Percentiles rank a stretch among this genome's conserved stretches.
Evolutionary conservation across 768 basidiomycete species (phyloP).

Genomic region (Roridomyces roridus): DNA sequence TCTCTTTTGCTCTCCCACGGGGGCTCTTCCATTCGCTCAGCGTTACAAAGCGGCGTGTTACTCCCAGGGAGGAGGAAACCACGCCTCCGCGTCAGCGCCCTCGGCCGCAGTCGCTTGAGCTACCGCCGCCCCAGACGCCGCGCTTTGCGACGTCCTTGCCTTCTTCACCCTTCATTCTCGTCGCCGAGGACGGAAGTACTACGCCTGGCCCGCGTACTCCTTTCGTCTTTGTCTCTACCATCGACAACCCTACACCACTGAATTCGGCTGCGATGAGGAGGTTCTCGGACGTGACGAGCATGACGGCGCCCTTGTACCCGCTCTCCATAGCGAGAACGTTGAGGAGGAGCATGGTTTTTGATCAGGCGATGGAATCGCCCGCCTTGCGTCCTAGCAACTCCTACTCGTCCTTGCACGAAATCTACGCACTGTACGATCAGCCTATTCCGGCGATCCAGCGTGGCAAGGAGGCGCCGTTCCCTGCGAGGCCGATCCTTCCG

Average conservation of each 20-base stretch:
- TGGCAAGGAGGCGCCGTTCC: conserved; percentile 23
- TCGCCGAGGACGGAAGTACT: conserved; percentile 3
- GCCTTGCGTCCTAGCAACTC: conserved; percentile 9
- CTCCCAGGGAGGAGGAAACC: too few relatives aligned
- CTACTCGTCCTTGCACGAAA: conserved; percentile 6
- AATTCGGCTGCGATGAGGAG: conserved; percentile 3
- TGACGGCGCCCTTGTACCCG: conserved; percentile 20
- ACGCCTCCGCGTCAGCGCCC: neutral
- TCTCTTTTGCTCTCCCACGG: conserved; percentile 12
- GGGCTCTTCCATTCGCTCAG: conserved; percentile 15
- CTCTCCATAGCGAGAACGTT: conserved; percentile 16
- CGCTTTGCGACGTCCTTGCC: conserved; percentile 16
- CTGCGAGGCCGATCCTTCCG: conserved; percentile 9
- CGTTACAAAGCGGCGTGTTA: conserved; percentile 12
- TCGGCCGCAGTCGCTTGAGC: conserved; percentile 10
- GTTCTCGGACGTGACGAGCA: conserved; percentile 20
- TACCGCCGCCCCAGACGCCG: neutral
- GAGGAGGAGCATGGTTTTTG: conserved; percentile 18
- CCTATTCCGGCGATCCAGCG: conserved; percentile 13
- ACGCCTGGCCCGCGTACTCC: conserved; percentile 9
- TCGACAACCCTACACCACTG: conserved; percentile 20
- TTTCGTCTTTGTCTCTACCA: conserved; percentile 17
- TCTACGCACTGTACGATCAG: conserved; percentile 16
- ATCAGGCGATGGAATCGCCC: neutral
- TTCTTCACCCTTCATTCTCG: conserved; percentile 19